These are phyloP conservation scores for Camelina sativa DNA, from an alignment of 345 rosid species.

Conservation along the genomic window DNA sequence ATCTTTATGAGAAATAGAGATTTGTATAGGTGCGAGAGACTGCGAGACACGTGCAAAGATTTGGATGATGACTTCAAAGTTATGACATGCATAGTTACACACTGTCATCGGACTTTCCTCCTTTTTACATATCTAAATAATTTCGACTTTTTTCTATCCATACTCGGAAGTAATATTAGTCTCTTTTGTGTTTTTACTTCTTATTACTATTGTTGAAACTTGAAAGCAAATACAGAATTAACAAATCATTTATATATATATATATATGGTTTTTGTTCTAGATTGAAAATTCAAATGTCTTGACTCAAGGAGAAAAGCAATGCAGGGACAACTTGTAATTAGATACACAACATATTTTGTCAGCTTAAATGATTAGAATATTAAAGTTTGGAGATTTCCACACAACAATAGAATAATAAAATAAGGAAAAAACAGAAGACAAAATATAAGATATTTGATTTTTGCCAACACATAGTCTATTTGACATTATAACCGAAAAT, in stretches of 20 bases:
- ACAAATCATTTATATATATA: neutral
- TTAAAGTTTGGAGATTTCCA: slow-evolving; percentile 14
- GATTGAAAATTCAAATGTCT: slow-evolving; percentile 2
- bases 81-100: slow-evolving; percentile 31
- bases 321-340: neutral
- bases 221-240: neutral
- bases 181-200: slow-evolving; percentile 4
- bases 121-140: neutral
- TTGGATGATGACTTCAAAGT: slow-evolving; percentile 42
- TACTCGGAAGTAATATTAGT: neutral
- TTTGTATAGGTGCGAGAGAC: slow-evolving; percentile 33
- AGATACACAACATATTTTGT: slow-evolving; percentile 15
- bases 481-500: slow-evolving; percentile 19
- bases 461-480: slow-evolving; percentile 12
- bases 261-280: neutral
- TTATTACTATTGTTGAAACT: neutral
- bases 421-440: neutral
- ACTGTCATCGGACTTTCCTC: slow-evolving; percentile 35
- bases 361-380: slow-evolving; percentile 24
- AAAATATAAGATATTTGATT: slow-evolving; percentile 15
- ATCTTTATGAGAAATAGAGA: slow-evolving; percentile 32
- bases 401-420: slow-evolving; percentile 9
- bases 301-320: slow-evolving; percentile 17
- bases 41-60: slow-evolving; percentile 43
- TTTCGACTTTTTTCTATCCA: neutral